phyloP scores from a whole-genome alignment of 2,329 filamentous ascomycete species.

The Pseudocercospora crystallina region DNA sequence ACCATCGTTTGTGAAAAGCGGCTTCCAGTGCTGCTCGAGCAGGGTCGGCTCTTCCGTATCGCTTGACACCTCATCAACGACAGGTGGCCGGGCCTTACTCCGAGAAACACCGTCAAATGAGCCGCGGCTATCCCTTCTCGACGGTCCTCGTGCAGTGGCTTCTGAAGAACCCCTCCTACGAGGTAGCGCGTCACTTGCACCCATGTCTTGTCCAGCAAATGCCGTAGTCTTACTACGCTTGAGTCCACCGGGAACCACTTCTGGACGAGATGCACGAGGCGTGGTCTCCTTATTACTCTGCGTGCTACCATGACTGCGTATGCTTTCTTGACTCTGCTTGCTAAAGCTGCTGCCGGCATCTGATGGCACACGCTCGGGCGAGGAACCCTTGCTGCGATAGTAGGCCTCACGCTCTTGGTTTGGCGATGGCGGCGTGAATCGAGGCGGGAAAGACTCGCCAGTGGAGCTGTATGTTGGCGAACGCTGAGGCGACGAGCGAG shows the following conservation, averaged over 20 bases:
- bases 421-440: slow-evolving; percentile 59
- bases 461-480: slow-evolving; percentile 28
- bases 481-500: slow-evolving; percentile 36
- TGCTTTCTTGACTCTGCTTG: slow-evolving; percentile 21
- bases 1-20: slow-evolving; percentile 67
- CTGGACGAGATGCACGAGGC: slow-evolving; percentile 22
- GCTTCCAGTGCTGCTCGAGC: slow-evolving; percentile 73
- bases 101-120: slow-evolving; percentile 4
- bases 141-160: slow-evolving; percentile 8
- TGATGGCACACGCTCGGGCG: slow-evolving; percentile 36
- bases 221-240: slow-evolving; percentile 21
- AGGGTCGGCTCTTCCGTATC: slow-evolving; percentile 52
- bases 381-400: slow-evolving; percentile 32
- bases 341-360: slow-evolving; percentile 23
- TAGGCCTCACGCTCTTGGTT: slow-evolving; percentile 15
- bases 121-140: not conserved
- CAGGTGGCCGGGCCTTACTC: slow-evolving; percentile 2
- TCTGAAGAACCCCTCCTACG: slow-evolving; percentile 17
- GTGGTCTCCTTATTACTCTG: slow-evolving; percentile 22
- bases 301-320: slow-evolving; percentile 19
- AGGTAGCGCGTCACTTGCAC: slow-evolving; percentile 7
- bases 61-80: slow-evolving; percentile 11
- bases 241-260: slow-evolving; percentile 9
- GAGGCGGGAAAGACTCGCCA: slow-evolving; percentile 49
- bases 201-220: slow-evolving; percentile 6